These are phyloP conservation scores for Lachancea fermentati DNA, from an alignment of 805 yeast species.

Conservation along the genomic window DNA sequence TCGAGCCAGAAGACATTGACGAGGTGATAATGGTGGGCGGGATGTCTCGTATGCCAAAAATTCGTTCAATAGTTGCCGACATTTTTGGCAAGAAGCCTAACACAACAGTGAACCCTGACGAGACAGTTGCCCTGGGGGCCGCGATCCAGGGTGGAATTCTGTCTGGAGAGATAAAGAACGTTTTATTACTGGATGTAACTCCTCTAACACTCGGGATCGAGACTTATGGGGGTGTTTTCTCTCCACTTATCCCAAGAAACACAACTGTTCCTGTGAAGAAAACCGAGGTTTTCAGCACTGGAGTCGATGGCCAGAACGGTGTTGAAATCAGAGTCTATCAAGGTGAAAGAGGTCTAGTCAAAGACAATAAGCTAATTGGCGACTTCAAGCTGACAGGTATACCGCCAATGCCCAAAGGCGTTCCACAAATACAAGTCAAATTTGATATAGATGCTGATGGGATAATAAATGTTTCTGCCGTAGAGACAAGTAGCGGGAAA, in stretches of 20 bases:
- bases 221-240: constrained; percentile 78
- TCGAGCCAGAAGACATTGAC: constrained; percentile 59
- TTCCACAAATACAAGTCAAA: constrained; percentile 70
- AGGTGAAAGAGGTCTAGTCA: constrained; percentile 75
- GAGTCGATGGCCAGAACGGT: constrained; percentile 80
- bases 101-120: constrained; percentile 80
- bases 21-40: constrained; percentile 81
- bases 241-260: constrained; percentile 73
- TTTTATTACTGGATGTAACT: constrained; percentile 71
- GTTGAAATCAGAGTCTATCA: constrained; percentile 75
- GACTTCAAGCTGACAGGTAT: constrained; percentile 66
- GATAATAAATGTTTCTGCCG: constrained; percentile 72
- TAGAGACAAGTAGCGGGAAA: constrained; percentile 72
- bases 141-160: constrained; percentile 85
- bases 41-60: constrained; percentile 86
- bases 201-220: constrained; percentile 81
- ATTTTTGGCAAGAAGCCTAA: constrained; percentile 62
- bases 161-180: constrained; percentile 78
- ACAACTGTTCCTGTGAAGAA: constrained; percentile 72
- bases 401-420: constrained; percentile 73
- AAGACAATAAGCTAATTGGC: constrained; percentile 73
- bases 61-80: constrained; percentile 54
- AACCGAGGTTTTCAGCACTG: constrained; percentile 72
- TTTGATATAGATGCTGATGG: constrained; percentile 84
- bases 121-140: constrained; percentile 88